Percentiles rank a stretch among this genome's conserved stretches.
phyloP scores from a whole-genome alignment of 257 asterid genomes.

The Nicotiana tabacum region DNA sequence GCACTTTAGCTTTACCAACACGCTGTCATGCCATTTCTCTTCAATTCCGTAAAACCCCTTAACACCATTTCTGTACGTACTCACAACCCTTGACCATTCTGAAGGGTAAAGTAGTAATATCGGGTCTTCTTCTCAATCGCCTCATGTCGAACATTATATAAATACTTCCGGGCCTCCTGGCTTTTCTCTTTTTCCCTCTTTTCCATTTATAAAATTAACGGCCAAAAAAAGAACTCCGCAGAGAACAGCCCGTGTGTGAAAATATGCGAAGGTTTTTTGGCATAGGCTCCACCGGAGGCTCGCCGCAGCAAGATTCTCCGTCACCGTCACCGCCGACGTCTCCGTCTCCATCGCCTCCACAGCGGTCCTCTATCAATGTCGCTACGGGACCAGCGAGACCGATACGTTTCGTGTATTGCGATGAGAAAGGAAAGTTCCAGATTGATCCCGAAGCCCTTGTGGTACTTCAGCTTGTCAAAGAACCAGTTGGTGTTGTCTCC shows the following conservation, averaged over 20 bases:
- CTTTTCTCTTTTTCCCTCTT: background rate
- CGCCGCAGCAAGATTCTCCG: constrained; percentile 34
- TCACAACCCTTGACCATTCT: background rate
- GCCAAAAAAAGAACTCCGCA: background rate
- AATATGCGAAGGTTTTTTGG: constrained; percentile 51
- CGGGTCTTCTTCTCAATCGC: background rate
- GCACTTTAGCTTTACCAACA: too few relatives aligned
- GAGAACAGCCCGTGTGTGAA: background rate
- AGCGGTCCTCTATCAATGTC: constrained; percentile 28
- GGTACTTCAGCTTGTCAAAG: constrained; percentile 85
- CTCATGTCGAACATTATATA: background rate
- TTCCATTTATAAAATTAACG: background rate
- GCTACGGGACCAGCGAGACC: constrained; percentile 83
- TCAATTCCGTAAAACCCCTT: background rate
- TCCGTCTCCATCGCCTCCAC: constrained; percentile 39
- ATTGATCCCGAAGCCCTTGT: constrained; percentile 96
- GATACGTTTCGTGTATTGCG: constrained; percentile 82
- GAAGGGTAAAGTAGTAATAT: background rate
- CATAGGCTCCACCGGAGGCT: constrained; percentile 42
- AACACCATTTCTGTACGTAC: background rate
- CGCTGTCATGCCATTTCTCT: too few relatives aligned
- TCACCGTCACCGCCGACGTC: constrained; percentile 18
- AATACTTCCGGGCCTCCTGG: background rate
- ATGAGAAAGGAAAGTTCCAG: constrained; percentile 81
- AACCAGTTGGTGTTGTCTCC: constrained; percentile 92